Conservation (phyloP, 2,329 filamentous ascomycete genomes). For the Colletotrichum plurivorum region DNA sequence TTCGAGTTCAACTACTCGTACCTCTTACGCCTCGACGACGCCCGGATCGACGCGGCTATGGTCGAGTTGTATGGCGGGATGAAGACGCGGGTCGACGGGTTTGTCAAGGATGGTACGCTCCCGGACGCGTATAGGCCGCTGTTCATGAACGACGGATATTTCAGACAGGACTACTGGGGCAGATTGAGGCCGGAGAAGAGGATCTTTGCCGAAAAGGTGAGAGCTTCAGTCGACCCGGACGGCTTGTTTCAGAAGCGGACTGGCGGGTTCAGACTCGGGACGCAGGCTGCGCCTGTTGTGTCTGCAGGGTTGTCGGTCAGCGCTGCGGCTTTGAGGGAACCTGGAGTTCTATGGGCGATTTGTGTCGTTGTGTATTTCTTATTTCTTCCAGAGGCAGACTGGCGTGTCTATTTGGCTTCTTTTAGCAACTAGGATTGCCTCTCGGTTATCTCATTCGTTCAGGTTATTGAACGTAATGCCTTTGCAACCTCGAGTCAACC, state of each 20-base stretch:
- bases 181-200: slow-evolving; percentile 53
- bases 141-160: slow-evolving; percentile 60
- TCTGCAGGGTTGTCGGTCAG: not conserved
- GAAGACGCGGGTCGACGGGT: slow-evolving; percentile 46
- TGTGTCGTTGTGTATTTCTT: too few relatives aligned
- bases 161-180: slow-evolving; percentile 58
- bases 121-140: slow-evolving; percentile 55
- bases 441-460: too few relatives aligned
- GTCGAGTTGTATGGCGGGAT: slow-evolving; percentile 53
- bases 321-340: not conserved
- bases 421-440: too few relatives aligned
- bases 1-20: slow-evolving; percentile 61
- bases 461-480: too few relatives aligned
- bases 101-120: slow-evolving; percentile 51
- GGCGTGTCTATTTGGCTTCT: too few relatives aligned
- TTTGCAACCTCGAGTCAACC: too few relatives aligned
- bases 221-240: slow-evolving; percentile 53
- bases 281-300: not conserved
- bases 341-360: too few relatives aligned
- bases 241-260: slow-evolving; percentile 56
- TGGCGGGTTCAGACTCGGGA: slow-evolving; percentile 54
- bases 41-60: slow-evolving; percentile 52
- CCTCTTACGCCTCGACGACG: slow-evolving; percentile 46
- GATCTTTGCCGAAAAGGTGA: slow-evolving; percentile 52
- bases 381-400: too few relatives aligned